A percentile compares a stretch with the other conserved stretches of the same genome.
phyloP scores from a whole-genome alignment of 352 stramenopile genomes.

The Globisporangium camurandrum region DNA sequence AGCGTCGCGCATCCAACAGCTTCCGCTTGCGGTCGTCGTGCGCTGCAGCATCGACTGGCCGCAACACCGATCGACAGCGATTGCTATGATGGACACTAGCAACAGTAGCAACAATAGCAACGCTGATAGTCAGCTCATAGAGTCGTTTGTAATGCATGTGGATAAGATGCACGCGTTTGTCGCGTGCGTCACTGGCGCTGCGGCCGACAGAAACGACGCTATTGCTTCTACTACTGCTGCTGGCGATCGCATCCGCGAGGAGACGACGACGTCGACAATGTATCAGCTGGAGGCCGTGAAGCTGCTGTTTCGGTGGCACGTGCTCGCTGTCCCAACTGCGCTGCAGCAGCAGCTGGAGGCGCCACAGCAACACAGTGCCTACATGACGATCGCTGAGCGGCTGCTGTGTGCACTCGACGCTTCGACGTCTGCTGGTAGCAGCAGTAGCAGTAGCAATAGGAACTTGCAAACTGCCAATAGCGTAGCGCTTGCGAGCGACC shows the following conservation, averaged over 20 bases:
- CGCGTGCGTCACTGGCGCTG: background rate
- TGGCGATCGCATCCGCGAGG: background rate
- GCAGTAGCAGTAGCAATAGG: background rate
- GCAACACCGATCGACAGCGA: background rate
- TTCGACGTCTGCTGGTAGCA: too few relatives aligned
- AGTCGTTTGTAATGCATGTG: too few relatives aligned
- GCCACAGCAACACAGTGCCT: background rate
- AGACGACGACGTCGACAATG: background rate
- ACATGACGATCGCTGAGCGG: background rate
- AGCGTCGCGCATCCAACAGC: background rate
- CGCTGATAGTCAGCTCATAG: background rate
- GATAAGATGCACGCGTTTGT: conserved; percentile 4
- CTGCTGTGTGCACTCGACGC: background rate
- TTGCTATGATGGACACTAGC: background rate
- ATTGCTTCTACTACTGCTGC: background rate
- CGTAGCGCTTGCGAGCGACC: conserved; percentile 3
- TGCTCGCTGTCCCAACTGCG: background rate
- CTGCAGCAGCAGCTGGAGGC: background rate
- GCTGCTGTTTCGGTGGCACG: conserved; percentile 8
- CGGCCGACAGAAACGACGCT: background rate
- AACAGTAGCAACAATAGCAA: background rate
- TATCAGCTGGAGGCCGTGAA: conserved; percentile 2
- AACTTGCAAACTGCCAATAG: too few relatives aligned
- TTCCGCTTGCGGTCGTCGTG: conserved; percentile 4
- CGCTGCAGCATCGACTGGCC: conserved; percentile 5